Evolutionary conservation across 2,329 filamentous ascomycete species (phyloP).

Genomic region (Colletotrichum eleusines): DNA sequence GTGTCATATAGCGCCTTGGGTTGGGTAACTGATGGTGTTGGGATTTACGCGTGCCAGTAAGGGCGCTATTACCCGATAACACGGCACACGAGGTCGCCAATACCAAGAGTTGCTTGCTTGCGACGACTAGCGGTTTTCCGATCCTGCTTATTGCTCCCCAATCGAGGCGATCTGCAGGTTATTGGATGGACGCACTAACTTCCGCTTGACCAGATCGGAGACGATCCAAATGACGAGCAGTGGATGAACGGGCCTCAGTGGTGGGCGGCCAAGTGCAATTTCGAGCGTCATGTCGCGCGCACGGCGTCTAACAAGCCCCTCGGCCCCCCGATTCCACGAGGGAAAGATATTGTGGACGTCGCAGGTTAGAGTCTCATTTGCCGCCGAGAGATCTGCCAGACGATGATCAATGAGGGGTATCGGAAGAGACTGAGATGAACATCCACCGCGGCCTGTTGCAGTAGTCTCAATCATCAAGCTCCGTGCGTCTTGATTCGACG

Average conservation of each 20-base stretch:
- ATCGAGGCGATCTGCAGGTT: constrained; percentile 11
- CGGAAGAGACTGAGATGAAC: constrained; percentile 17
- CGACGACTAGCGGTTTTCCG: not conserved
- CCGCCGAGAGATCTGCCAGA: constrained; percentile 26
- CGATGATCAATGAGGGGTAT: constrained; percentile 24
- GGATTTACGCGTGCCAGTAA: not conserved
- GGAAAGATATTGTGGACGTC: constrained; percentile 13
- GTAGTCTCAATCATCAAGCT: constrained; percentile 17
- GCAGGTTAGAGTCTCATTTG: constrained; percentile 22
- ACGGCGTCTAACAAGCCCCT: constrained; percentile 26
- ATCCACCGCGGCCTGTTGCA: constrained; percentile 14
- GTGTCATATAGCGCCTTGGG: constrained; percentile 7
- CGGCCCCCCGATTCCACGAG: constrained; percentile 15
- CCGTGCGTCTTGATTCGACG: constrained; percentile 24
- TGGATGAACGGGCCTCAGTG: constrained; percentile 24
- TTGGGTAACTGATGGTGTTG: constrained; percentile 7
- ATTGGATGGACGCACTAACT: constrained; percentile 20
- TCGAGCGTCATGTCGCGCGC: constrained; percentile 16
- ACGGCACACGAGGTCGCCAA: constrained; percentile 3
- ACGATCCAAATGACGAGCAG: constrained; percentile 27
- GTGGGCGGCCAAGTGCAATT: constrained; percentile 35
- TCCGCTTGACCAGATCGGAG: constrained; percentile 34
- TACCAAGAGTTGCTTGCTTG: constrained; percentile 13
- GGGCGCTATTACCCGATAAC: constrained; percentile 1
- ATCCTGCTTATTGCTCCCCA: no score